Percentiles rank a stretch among this genome's conserved stretches.
Evolutionary conservation across 2,329 filamentous ascomycete genomes (phyloP).

Genomic region (Alternaria panax): DNA sequence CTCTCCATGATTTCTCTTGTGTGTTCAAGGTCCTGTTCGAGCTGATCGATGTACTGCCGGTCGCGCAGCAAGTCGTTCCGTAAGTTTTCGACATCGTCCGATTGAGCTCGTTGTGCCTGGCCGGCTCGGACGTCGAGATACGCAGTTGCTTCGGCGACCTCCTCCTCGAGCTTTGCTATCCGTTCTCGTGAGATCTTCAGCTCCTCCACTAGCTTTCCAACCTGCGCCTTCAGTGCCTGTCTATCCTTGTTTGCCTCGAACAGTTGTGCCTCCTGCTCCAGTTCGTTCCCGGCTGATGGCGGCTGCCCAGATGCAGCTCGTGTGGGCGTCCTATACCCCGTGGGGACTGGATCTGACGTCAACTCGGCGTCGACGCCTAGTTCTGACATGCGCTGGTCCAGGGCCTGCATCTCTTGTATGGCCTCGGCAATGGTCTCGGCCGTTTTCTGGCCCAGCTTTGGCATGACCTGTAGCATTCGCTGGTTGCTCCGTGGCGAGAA

Average conservation of each 20-base stretch:
- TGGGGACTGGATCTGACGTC: conserved; percentile 42
- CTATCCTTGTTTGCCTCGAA: conserved; percentile 58
- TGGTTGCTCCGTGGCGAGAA: conserved; percentile 58
- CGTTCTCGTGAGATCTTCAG: conserved; percentile 52
- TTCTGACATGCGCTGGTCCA: conserved; percentile 47
- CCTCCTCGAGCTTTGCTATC: conserved; percentile 56
- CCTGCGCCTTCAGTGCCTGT: conserved; percentile 52
- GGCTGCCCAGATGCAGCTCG: conserved; percentile 39
- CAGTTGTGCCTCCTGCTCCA: conserved; percentile 60
- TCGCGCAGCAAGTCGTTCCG: conserved; percentile 55
- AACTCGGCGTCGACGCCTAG: conserved; percentile 47
- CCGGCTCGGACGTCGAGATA: conserved; percentile 54
- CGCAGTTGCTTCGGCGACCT: conserved; percentile 56
- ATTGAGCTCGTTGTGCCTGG: conserved; percentile 46
- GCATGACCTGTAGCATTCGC: conserved; percentile 55
- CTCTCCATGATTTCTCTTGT: conserved; percentile 55
- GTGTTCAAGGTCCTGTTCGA: conserved; percentile 56
- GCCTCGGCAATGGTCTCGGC: conserved; percentile 50
- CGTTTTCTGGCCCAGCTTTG: conserved; percentile 46
- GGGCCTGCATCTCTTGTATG: conserved; percentile 51
- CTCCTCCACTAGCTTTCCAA: conserved; percentile 52
- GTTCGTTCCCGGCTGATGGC: conserved; percentile 45
- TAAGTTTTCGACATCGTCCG: conserved; percentile 55
- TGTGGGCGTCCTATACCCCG: conserved; percentile 45
- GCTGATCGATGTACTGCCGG: conserved; percentile 58